These are phyloP conservation scores for Silybum marianum DNA, from an alignment of 129 eudicot genomes.

Conservation along the genomic window DNA sequence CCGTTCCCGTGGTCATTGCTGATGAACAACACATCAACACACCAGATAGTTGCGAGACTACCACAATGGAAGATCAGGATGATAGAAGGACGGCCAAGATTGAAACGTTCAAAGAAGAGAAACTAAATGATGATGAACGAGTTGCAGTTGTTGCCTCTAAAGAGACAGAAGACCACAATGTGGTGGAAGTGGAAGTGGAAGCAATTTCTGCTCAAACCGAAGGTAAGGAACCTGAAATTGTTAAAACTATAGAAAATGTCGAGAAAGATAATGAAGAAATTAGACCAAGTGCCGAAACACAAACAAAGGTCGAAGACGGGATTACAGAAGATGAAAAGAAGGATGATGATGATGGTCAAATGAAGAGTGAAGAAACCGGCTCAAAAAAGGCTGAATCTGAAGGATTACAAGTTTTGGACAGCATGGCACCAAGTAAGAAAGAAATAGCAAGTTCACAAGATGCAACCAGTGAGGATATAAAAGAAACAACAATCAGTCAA, in stretches of 20 bases:
- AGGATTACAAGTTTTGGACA: neutral
- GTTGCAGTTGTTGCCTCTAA: constrained; percentile 5
- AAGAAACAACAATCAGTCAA: constrained; percentile 12
- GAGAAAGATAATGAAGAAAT: constrained; percentile 19
- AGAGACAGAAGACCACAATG: constrained; percentile 21
- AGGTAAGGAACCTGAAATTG: neutral
- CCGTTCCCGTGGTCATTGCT: constrained; percentile 31
- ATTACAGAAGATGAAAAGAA: no score
- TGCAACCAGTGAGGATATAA: constrained; percentile 5
- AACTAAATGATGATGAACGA: constrained; percentile 14
- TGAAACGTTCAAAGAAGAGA: constrained; percentile 22
- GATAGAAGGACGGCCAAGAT: constrained; percentile 8
- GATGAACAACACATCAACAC: constrained; percentile 27
- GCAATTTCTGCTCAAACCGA: neutral
- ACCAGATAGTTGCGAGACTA: constrained; percentile 37
- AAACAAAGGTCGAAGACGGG: no score
- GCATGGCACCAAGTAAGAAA: neutral
- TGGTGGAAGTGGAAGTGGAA: neutral
- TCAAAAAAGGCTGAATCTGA: neutral
- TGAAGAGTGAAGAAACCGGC: neutral
- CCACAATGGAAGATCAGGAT: constrained; percentile 25
- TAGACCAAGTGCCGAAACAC: neutral
- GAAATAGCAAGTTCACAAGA: neutral
- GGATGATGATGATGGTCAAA: neutral
- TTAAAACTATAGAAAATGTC: neutral